These are phyloP conservation scores for Telfairia occidentalis DNA, from an alignment of 331 rosid species.

Conservation along the genomic window DNA sequence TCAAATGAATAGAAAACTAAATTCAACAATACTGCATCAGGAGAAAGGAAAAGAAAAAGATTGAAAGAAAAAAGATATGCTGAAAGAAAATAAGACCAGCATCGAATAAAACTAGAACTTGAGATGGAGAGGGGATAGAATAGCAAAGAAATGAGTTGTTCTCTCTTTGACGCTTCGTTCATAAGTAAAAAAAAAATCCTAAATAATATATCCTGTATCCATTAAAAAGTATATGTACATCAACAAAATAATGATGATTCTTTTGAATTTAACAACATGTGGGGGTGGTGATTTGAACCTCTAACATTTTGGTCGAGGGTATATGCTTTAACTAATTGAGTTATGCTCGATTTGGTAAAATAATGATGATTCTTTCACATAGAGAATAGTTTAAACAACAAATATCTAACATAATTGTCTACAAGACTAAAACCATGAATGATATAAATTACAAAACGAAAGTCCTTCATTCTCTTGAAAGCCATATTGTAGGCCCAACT, in stretches of 20 bases:
- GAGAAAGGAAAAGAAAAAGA: background rate
- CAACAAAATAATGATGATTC: background rate
- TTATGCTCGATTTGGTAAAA: too few relatives aligned
- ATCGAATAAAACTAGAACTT: constrained; percentile 3
- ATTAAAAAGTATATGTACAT: background rate
- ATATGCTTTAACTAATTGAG: too few relatives aligned
- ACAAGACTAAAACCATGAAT: background rate
- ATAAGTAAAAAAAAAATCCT: background rate
- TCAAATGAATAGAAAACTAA: background rate
- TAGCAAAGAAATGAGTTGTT: background rate
- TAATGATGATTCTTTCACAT: background rate
- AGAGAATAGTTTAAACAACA: background rate
- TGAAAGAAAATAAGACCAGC: background rate
- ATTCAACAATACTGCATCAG: background rate
- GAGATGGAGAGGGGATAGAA: background rate
- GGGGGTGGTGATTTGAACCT: too few relatives aligned
- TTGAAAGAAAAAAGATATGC: background rate
- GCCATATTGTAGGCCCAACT: background rate
- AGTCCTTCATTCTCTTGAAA: background rate
- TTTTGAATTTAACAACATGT: too few relatives aligned
- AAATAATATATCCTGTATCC: background rate
- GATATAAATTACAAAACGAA: background rate
- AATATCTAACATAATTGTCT: background rate
- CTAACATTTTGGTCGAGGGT: too few relatives aligned
- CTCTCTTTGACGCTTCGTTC: background rate